Evolutionary conservation across 495 filamentous ascomycete species (phyloP).

Genomic region (Glarea lozoyensis): DNA sequence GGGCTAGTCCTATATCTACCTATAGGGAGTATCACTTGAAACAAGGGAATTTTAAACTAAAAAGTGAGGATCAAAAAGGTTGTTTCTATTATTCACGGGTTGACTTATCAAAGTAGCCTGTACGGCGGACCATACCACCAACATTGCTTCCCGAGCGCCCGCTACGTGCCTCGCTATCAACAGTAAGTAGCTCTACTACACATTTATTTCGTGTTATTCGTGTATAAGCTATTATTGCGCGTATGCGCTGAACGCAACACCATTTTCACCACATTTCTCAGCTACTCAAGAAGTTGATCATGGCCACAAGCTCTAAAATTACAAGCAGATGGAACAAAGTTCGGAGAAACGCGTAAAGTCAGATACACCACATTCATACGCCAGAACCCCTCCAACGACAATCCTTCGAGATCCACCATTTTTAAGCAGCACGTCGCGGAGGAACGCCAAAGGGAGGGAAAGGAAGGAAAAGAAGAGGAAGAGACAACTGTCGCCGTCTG

Average conservation of each 20-base stretch:
- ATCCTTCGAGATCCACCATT: neutral
- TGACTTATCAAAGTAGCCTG: no score
- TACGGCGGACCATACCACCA: neutral
- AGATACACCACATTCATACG: no score
- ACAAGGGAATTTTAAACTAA: no score
- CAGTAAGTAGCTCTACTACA: no score
- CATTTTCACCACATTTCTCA: neutral
- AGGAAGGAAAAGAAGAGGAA: neutral
- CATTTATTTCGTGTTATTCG: no score
- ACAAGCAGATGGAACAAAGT: conserved; percentile 3
- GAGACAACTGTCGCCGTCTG: neutral
- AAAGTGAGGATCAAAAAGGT: no score
- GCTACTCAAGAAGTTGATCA: neutral
- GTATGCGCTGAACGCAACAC: no score
- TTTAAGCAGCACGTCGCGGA: neutral
- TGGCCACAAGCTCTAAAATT: neutral
- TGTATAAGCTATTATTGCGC: no score
- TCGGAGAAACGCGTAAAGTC: neutral
- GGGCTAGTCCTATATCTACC: no score
- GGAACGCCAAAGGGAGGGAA: neutral
- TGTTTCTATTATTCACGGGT: no score
- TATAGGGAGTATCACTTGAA: no score
- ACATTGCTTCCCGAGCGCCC: neutral
- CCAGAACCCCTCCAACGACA: neutral
- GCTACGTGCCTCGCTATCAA: no score